Evolutionary conservation across 2,329 filamentous ascomycete genomes (phyloP), one percentile per base, ranked within the genome.

Genomic region (Fusarium xylarioides): DNA sequence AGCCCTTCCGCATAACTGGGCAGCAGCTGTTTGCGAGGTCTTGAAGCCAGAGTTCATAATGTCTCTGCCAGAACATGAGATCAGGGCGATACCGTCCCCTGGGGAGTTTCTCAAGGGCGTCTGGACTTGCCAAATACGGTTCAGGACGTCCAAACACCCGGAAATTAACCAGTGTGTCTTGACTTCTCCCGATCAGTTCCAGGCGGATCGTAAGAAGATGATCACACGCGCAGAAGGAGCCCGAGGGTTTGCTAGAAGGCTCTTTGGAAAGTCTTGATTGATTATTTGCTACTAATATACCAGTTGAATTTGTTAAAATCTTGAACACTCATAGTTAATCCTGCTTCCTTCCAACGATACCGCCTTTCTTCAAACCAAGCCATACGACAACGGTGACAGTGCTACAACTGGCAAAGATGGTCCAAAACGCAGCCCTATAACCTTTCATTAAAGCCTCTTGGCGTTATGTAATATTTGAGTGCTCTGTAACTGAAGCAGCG

Each of bases 401-500:
- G 15, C 81, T 79, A 4, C 76, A 75, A 26, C 75, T 72, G 3
- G 80, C 86, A 79, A 88, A 88, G 26, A 85, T 84, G 0, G 84
- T 81, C 88, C 87, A 89, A 66, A 88, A 90, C 0, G 83, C 84
- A 4, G 86, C 87, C 18, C 85, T 78, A 70, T 88, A 90, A 0
- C 87, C 87, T 12, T 82, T 78, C 84, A 88, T 85, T 50, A 88
- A 79, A 2, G 82, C 82, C 8, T 80, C 74, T 3, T 69, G 74
- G 0, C 67, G 67, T 1, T 69, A 64, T 18, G 72, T 73, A 6
- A 77, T 71, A 1, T 67, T 66, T 4, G 80, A 81, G 23, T 84
- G 80, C 30, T 84, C 80, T 4, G 84, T 86, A 2, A 87, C 83
- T 7, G 82, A 82, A 0, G 82, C 79, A 4, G 85, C 81, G 37